Evolutionary conservation across 1,284 basidiomycete species (phyloP).

Genomic region (Testicularia cyperi): DNA sequence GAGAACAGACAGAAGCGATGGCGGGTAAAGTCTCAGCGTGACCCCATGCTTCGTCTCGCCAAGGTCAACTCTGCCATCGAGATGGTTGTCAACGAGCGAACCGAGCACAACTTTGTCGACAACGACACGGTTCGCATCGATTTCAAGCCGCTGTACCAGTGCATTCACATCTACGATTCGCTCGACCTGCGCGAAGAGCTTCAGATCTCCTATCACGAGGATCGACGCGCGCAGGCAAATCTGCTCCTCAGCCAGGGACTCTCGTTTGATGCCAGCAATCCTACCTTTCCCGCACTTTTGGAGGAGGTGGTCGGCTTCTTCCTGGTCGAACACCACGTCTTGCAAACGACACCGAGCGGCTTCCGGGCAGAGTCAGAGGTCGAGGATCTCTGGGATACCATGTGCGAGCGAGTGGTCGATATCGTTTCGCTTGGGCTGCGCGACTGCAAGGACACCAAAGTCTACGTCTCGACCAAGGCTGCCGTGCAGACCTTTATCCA

Average conservation of each 20-base stretch:
- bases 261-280: conserved; percentile 51
- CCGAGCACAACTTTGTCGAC: conserved; percentile 87
- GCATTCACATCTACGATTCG: conserved; percentile 93
- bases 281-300: conserved; percentile 37
- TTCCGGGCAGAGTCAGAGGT: conserved; percentile 89
- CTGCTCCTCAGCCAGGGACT: conserved; percentile 76
- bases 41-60: conserved; percentile 66
- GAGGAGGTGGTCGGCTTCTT: conserved; percentile 99
- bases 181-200: conserved; percentile 85
- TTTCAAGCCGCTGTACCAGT: conserved; percentile 93
- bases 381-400: conserved; percentile 92
- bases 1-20: conserved; percentile 79
- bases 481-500: conserved; percentile 83
- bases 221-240: conserved; percentile 88
- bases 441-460: conserved; percentile 77
- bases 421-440: conserved; percentile 75
- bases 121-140: conserved; percentile 86
- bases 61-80: conserved; percentile 93
- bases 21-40: conserved; percentile 63
- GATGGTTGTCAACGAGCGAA: conserved; percentile 86
- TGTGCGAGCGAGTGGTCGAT: conserved; percentile 75
- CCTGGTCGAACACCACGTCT: conserved; percentile 90
- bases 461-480: conserved; percentile 82
- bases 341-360: conserved; percentile 71
- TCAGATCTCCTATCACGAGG: conserved; percentile 88